Percentiles rank a stretch among this genome's conserved stretches.
Conservation (phyloP, 1,284 basidiomycete genomes). For the Retiboletus flavoniger region DNA sequence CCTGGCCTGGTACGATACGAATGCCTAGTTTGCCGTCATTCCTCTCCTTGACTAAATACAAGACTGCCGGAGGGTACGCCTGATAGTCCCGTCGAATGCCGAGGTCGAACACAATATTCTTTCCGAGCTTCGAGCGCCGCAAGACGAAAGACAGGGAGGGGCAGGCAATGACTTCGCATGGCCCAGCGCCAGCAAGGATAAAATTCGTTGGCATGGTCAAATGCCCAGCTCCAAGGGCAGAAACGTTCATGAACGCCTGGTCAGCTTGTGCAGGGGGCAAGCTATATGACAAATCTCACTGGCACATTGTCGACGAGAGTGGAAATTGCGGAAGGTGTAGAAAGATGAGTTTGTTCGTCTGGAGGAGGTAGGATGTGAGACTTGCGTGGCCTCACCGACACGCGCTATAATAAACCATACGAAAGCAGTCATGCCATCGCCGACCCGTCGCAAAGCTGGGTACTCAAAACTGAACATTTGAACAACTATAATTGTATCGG, state of each 20-base stretch:
- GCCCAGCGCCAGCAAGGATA: constrained; percentile 37
- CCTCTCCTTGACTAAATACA: constrained; percentile 21
- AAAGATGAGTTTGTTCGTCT: not conserved
- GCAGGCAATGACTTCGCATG: constrained; percentile 25
- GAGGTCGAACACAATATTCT: constrained; percentile 50
- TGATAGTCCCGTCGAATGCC: constrained; percentile 47
- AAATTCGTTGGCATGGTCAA: not conserved
- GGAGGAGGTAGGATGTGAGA: not conserved
- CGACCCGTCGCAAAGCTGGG: no score
- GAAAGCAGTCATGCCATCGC: no score
- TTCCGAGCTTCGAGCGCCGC: constrained; percentile 39
- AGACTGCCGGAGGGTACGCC: constrained; percentile 37
- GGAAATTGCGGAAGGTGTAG: not conserved
- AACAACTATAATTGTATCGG: no score
- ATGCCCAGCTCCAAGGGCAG: not conserved
- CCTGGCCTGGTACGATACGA: constrained; percentile 39
- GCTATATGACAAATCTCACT: not conserved
- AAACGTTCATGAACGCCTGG: not conserved
- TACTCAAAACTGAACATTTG: no score
- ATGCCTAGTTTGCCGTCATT: constrained; percentile 14
- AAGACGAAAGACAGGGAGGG: constrained; percentile 52
- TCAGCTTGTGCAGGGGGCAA: not conserved
- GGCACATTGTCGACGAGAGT: not conserved
- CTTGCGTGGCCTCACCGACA: not conserved
- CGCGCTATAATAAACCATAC: not conserved